A percentile compares a stretch with the other conserved stretches of the same genome.
Conservation (phyloP, 768 basidiomycete species). For the Mycena amicta region DNA sequence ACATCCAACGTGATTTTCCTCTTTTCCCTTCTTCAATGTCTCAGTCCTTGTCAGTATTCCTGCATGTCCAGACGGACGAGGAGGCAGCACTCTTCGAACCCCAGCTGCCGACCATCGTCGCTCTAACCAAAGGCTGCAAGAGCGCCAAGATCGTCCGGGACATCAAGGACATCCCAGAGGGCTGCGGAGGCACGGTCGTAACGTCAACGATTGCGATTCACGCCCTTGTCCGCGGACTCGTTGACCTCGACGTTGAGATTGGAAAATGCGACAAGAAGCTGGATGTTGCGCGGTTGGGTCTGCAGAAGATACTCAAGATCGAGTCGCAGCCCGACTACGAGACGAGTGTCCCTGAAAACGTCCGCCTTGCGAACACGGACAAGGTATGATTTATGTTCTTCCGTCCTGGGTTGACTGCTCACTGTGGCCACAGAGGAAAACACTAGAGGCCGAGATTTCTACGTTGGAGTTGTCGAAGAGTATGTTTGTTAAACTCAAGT, state of each 20-base stretch:
- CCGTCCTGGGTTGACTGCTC: constrained; percentile 5
- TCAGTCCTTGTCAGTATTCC: constrained; percentile 57
- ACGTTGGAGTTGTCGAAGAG: constrained; percentile 70
- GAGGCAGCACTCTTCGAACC: constrained; percentile 70
- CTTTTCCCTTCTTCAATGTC: constrained; percentile 7
- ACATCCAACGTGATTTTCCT: constrained; percentile 69
- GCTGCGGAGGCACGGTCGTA: constrained; percentile 85
- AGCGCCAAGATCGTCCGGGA: constrained; percentile 68
- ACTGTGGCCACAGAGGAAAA: constrained; percentile 59
- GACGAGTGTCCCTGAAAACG: constrained; percentile 76
- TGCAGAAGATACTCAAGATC: constrained; percentile 77
- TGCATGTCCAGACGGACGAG: constrained; percentile 65
- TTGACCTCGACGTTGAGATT: constrained; percentile 88
- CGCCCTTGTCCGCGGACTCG: constrained; percentile 85
- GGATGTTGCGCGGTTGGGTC: constrained; percentile 64
- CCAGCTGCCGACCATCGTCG: constrained; percentile 73
- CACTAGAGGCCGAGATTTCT: constrained; percentile 77
- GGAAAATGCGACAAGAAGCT: constrained; percentile 90
- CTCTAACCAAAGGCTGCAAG: constrained; percentile 89
- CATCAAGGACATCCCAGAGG: constrained; percentile 73
- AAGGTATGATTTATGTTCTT: constrained; percentile 60
- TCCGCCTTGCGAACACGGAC: constrained; percentile 73
- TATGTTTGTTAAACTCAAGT: constrained; percentile 76
- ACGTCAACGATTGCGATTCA: constrained; percentile 75
- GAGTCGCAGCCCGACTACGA: constrained; percentile 77